These are phyloP conservation scores for Aspergillus caelatus DNA, from an alignment of 2,329 filamentous ascomycete genomes.

Conservation along the genomic window DNA sequence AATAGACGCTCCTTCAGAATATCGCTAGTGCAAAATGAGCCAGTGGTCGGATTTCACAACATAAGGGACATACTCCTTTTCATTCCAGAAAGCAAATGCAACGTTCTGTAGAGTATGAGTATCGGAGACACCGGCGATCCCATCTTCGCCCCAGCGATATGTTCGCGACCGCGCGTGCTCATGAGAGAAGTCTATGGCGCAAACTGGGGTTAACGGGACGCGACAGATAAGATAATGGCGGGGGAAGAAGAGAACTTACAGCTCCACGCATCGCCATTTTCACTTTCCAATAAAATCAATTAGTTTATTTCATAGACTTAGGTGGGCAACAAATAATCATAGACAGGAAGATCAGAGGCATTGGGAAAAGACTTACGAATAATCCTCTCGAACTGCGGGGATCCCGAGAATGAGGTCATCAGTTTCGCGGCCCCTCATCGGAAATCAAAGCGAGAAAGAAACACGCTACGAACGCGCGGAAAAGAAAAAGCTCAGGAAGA, in stretches of 20 bases:
- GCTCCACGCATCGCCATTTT: slow-evolving; percentile 91
- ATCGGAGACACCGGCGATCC: slow-evolving; percentile 93
- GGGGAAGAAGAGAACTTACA: slow-evolving; percentile 61
- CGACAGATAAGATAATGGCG: background rate
- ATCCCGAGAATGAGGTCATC: slow-evolving; percentile 26
- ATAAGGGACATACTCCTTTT: slow-evolving; percentile 73
- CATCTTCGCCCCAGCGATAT: slow-evolving; percentile 95
- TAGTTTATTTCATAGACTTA: background rate
- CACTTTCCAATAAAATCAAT: slow-evolving; percentile 48
- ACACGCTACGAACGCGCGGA: too few relatives aligned
- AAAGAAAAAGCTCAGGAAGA: background rate
- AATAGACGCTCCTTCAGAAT: slow-evolving; percentile 95
- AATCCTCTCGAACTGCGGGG: slow-evolving; percentile 80
- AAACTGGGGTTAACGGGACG: background rate
- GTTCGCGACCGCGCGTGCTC: slow-evolving; percentile 86
- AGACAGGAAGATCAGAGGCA: background rate
- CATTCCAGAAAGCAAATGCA: slow-evolving; percentile 97
- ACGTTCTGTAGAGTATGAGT: slow-evolving; percentile 90
- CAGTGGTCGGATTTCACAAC: background rate
- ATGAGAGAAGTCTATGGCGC: slow-evolving; percentile 78
- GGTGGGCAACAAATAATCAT: background rate
- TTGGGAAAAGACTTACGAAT: slow-evolving; percentile 60
- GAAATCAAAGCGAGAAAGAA: background rate
- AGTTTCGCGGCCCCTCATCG: slow-evolving; percentile 15
- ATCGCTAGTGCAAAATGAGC: slow-evolving; percentile 57